Evolutionary conservation across 129 eudicot genomes (phyloP).

Genomic region (Artemisia annua): DNA sequence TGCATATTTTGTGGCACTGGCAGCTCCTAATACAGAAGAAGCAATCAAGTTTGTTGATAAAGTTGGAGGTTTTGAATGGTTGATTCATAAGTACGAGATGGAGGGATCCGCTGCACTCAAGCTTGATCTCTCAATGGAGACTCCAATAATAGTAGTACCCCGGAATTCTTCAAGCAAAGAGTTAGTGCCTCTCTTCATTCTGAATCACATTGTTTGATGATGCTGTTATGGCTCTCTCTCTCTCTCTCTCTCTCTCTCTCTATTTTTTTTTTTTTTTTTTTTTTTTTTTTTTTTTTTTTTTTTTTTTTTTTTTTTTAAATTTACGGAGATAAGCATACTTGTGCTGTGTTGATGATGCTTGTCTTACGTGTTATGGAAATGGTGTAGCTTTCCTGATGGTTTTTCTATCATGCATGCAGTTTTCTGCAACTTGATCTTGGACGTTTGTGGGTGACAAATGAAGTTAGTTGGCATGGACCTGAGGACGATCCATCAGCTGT

Average conservation of each 20-base stretch:
- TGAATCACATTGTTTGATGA: conserved; percentile 18
- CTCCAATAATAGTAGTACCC: conserved; percentile 84
- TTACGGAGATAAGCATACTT: conserved; percentile 1
- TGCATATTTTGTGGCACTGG: conserved; percentile 91
- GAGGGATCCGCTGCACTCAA: conserved; percentile 93
- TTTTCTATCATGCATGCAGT: conserved; percentile 46
- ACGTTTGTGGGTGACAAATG: conserved; percentile 64
- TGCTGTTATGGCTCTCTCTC: too few relatives aligned
- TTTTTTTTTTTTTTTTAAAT: background rate
- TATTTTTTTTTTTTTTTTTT: too few relatives aligned
- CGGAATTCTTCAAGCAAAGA: conserved; percentile 76
- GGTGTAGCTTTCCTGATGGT: conserved; percentile 4
- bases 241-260: too few relatives aligned
- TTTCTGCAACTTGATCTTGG: conserved; percentile 98
- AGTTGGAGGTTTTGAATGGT: conserved; percentile 97
- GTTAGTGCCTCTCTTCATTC: conserved; percentile 50
- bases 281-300: background rate
- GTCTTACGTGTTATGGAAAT: conserved; percentile 20
- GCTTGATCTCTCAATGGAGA: conserved; percentile 84
- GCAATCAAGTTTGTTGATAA: conserved; percentile 90
- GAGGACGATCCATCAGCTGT: conserved; percentile 89
- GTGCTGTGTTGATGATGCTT: conserved; percentile 10
- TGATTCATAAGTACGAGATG: conserved; percentile 87
- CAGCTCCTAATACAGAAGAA: conserved; percentile 90
- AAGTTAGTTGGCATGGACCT: conserved; percentile 91